Conservation (phyloP, 371 early-diverging fungal genomes). For the Mucor velutinosus region DNA sequence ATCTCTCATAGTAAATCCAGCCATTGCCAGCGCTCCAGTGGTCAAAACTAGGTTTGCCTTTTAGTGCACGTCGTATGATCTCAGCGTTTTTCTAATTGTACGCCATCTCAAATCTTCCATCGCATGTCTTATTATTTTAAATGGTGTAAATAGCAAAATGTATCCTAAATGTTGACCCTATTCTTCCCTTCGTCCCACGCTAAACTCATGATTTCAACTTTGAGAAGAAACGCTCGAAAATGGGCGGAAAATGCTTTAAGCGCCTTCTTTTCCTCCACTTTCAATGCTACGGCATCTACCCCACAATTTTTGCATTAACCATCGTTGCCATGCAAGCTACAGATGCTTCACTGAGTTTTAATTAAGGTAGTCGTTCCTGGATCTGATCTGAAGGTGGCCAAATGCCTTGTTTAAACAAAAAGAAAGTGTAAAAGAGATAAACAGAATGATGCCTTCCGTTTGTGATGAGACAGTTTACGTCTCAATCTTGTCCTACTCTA, state of each 20-base stretch:
- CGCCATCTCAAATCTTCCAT: too few relatives aligned
- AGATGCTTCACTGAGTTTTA: neutral
- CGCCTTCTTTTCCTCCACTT: neutral
- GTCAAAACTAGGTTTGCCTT: too few relatives aligned
- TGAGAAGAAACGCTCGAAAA: constrained; percentile 9
- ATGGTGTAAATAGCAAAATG: neutral
- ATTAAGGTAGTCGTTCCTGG: neutral
- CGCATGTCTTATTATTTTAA: too few relatives aligned
- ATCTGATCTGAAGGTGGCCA: neutral
- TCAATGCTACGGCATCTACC: neutral
- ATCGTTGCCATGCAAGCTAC: neutral
- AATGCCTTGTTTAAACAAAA: neutral
- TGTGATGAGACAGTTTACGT: neutral
- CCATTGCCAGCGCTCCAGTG: neutral
- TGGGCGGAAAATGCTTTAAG: constrained; percentile 13
- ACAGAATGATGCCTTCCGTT: neutral
- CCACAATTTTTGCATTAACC: neutral
- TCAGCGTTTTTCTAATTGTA: too few relatives aligned
- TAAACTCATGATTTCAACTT: neutral
- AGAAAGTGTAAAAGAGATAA: neutral
- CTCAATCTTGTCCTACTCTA: constrained; percentile 4
- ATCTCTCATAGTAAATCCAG: too few relatives aligned
- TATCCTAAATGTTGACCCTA: neutral
- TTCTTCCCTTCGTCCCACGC: constrained; percentile 1
- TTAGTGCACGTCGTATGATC: too few relatives aligned